phyloP scores from a whole-genome alignment of 2,329 filamentous ascomycete genomes.

The Fusarium sarcochroum region DNA sequence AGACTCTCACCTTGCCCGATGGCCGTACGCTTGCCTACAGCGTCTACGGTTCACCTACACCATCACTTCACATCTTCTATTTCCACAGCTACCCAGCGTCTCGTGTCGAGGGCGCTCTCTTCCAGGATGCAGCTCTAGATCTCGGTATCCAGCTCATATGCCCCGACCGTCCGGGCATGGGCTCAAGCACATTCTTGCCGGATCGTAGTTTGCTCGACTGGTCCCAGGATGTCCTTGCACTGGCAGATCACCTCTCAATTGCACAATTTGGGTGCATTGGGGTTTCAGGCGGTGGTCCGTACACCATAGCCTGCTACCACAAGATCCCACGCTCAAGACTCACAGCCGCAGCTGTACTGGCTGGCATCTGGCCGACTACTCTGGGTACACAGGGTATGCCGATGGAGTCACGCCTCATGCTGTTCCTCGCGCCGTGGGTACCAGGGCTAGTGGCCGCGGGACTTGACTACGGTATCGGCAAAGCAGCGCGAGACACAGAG shows the following conservation, averaged over 20 bases:
- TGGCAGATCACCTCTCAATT: slow-evolving; percentile 46
- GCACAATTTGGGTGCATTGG: slow-evolving; percentile 48
- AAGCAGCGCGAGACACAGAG: slow-evolving; percentile 18
- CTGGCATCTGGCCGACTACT: slow-evolving; percentile 30
- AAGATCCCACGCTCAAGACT: slow-evolving; percentile 24
- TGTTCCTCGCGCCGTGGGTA: slow-evolving; percentile 24
- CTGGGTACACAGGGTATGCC: slow-evolving; percentile 35
- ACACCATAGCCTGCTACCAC: slow-evolving; percentile 48
- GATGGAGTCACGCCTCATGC: slow-evolving; percentile 18
- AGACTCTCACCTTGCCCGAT: slow-evolving; percentile 25
- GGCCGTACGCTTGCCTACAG: slow-evolving; percentile 47
- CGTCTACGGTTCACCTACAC: slow-evolving; percentile 5
- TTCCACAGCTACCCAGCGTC: slow-evolving; percentile 49
- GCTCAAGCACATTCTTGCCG: slow-evolving; percentile 52
- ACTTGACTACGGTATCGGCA: slow-evolving; percentile 18
- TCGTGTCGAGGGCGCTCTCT: neutral
- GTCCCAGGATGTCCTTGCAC: slow-evolving; percentile 46
- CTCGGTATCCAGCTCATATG: slow-evolving; percentile 50
- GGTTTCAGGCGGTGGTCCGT: slow-evolving; percentile 50
- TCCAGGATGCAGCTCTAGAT: slow-evolving; percentile 3
- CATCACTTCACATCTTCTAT: slow-evolving; percentile 28
- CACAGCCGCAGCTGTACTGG: slow-evolving; percentile 18
- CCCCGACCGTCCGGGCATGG: slow-evolving; percentile 56
- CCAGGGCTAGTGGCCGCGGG: slow-evolving; percentile 10
- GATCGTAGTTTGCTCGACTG: slow-evolving; percentile 47